Evolutionary conservation across 2,329 filamentous ascomycete genomes (phyloP).

Genomic region (Xylariaceae sp.): DNA sequence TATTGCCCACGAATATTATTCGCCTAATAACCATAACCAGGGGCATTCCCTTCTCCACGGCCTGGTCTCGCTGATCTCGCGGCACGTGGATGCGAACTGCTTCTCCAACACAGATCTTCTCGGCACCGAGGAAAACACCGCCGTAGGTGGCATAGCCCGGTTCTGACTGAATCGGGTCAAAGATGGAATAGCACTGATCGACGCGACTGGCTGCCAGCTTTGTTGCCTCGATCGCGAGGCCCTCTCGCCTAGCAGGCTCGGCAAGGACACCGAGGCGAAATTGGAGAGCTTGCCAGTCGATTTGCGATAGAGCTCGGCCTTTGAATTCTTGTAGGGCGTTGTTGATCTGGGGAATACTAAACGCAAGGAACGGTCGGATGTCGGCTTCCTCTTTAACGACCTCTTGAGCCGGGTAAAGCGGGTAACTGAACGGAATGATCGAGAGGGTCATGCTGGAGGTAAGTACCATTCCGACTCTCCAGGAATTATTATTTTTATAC

Average conservation of each 20-base stretch:
- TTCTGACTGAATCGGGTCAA: constrained; percentile 37
- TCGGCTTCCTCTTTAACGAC: constrained; percentile 40
- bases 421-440: constrained; percentile 42
- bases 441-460: constrained; percentile 22
- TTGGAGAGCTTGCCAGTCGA: constrained; percentile 41
- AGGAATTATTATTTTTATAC: constrained; percentile 45
- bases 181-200: constrained; percentile 48
- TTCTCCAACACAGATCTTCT: constrained; percentile 46
- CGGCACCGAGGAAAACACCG: constrained; percentile 49
- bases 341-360: constrained; percentile 44
- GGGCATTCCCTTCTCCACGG: constrained; percentile 15
- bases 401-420: constrained; percentile 36
- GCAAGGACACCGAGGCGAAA: constrained; percentile 30
- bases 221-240: constrained; percentile 46
- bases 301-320: constrained; percentile 39
- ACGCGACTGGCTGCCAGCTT: constrained; percentile 49
- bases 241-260: constrained; percentile 39
- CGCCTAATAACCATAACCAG: constrained; percentile 16
- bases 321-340: constrained; percentile 36
- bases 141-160: constrained; percentile 37
- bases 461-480: constrained; percentile 45
- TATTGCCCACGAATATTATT: constrained; percentile 9
- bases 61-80: constrained; percentile 13
- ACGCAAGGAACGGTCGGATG: constrained; percentile 49
- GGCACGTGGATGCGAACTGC: constrained; percentile 41